Evolutionary conservation across 1,139 yeast genomes (phyloP), one percentile per base, ranked within the genome.

Genomic region (Scheffersomyces stambukii): DNA sequence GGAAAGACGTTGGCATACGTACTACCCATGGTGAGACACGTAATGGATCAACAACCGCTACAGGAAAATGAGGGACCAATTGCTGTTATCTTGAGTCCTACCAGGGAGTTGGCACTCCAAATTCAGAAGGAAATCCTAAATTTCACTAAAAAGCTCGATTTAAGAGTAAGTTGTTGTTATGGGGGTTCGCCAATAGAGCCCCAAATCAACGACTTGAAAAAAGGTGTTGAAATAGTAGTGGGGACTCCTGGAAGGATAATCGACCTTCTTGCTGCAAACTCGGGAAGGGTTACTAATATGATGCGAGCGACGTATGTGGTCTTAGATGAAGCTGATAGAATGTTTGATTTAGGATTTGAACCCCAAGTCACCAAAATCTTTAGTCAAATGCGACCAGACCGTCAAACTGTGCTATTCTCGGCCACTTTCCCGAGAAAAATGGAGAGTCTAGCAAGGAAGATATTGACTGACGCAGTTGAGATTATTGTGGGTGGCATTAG

Each of bases 301-400:
- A 61, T 63, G 24, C 60, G 93, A 24, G 77, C 84, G 3, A 81
- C 96, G 0, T 88, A 81, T 52, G 69, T 86, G 12, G 95, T 89
- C 0, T 61, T 93, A 35, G 99, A 93, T 52, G 99, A 93, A 52
- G 97, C 98, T 1, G 99, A 93, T 55, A 63, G 99, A 43, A 80
- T 91, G 84, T 89, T 89, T 60, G 99, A 91, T 55, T 68, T 91
- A 75, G 99, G 99, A 2, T 93, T 93, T 58, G 98, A 88, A 48
- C 98, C 98, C 0, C 99, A 93, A 50, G 89, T 93, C 3, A 78
- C 75, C 45, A 85, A 86, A 46, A 81, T 93, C 16, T 67, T 88
- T 46, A 67, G 75, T 17, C 83, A 83, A 25, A 71, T 86, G 2
- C 67, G 97, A 30, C 94, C 95, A 0, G 96, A 89, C 48, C 65